Conservation (phyloP, 2,329 filamentous ascomycete genomes). For the Saccharata proteae region DNA sequence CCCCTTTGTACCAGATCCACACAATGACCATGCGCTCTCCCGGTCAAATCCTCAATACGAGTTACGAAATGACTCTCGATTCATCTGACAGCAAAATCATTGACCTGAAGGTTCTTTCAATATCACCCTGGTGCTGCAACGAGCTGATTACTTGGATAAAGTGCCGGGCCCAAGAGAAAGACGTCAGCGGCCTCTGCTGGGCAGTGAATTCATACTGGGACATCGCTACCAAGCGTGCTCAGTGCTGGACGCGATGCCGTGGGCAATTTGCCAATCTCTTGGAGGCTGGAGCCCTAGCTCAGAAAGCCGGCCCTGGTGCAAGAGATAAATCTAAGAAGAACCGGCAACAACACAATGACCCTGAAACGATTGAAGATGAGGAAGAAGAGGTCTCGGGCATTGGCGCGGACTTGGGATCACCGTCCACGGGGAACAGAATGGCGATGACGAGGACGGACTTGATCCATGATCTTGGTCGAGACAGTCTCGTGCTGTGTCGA, state of each 20-base stretch:
- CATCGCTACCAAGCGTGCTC: constrained; percentile 46
- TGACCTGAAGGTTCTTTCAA: constrained; percentile 39
- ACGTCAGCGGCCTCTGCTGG: constrained; percentile 51
- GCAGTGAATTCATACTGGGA: constrained; percentile 58
- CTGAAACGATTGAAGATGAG: constrained; percentile 15
- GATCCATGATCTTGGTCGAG: constrained; percentile 30
- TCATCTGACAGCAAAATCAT: constrained; percentile 37
- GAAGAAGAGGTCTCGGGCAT: constrained; percentile 11
- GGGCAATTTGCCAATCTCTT: constrained; percentile 29
- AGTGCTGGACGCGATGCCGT: constrained; percentile 49
- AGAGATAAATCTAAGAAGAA: constrained; percentile 17
- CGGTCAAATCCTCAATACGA: constrained; percentile 45
- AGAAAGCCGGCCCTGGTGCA: constrained; percentile 21
- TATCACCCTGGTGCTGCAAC: constrained; percentile 46
- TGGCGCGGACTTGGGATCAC: constrained; percentile 9
- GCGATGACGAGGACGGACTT: constrained; percentile 33
- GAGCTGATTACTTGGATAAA: constrained; percentile 47
- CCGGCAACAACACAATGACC: constrained; percentile 5
- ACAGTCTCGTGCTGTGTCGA: constrained; percentile 19
- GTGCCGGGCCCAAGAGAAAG: constrained; percentile 28
- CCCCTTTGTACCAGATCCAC: constrained; percentile 27
- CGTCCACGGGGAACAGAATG: too few species aligned
- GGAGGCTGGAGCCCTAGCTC: constrained; percentile 11
- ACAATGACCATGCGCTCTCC: constrained; percentile 40
- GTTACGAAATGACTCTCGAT: constrained; percentile 46